Conservation (phyloP, 2,329 filamentous ascomycete genomes). For the Penicillium sp. region DNA sequence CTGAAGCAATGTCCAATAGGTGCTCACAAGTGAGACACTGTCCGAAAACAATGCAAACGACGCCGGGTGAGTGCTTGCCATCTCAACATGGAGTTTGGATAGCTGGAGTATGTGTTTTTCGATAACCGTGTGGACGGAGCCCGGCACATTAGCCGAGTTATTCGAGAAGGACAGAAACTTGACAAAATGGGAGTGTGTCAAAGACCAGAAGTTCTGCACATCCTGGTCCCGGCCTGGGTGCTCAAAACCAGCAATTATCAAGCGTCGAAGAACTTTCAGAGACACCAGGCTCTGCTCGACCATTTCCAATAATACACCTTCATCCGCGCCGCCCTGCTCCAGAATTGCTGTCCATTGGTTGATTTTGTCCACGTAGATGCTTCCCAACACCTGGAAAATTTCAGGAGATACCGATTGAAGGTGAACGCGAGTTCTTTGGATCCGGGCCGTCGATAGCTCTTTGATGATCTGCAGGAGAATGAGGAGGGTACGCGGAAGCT, state of each 20-base stretch:
- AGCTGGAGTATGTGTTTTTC: constrained; percentile 87
- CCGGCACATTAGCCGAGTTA: constrained; percentile 54
- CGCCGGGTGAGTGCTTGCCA: constrained; percentile 74
- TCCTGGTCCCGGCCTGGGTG: constrained; percentile 74
- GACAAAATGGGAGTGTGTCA: constrained; percentile 75
- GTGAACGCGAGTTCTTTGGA: constrained; percentile 70
- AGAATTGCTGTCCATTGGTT: constrained; percentile 65
- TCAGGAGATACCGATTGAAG: constrained; percentile 78
- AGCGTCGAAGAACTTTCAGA: constrained; percentile 74
- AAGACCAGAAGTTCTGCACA: constrained; percentile 74
- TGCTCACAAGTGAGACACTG: constrained; percentile 70
- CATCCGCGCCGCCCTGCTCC: constrained; percentile 56
- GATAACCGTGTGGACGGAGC: constrained; percentile 59
- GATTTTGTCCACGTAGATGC: constrained; percentile 74
- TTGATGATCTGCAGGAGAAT: constrained; percentile 85
- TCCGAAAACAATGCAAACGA: constrained; percentile 80
- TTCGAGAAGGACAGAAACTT: constrained; percentile 66
- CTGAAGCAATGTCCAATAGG: constrained; percentile 81
- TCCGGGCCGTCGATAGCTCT: constrained; percentile 76
- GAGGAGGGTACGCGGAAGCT: constrained; percentile 69
- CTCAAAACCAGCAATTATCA: constrained; percentile 79
- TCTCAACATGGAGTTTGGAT: constrained; percentile 84
- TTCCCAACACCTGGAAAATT: constrained; percentile 73
- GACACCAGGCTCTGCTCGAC: constrained; percentile 75
- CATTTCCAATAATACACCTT: constrained; percentile 58